These are phyloP conservation scores for Trametes hirsuta DNA, from an alignment of 1,284 basidiomycete genomes.

Conservation along the genomic window DNA sequence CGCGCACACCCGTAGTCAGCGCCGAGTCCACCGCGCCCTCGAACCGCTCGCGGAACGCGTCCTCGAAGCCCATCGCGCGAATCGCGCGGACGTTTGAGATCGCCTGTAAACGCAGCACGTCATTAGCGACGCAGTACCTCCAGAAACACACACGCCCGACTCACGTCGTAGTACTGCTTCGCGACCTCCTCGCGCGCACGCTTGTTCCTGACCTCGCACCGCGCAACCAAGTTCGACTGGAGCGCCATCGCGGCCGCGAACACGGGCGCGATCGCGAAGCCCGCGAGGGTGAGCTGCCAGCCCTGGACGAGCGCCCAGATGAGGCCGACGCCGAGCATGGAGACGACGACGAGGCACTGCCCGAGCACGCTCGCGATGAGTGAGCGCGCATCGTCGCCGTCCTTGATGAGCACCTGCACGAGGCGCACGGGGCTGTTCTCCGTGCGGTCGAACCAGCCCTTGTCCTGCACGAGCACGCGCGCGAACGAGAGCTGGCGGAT, in stretches of 20 bases:
- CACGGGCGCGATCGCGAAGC: slow-evolving; percentile 84
- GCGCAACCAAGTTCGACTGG: slow-evolving; percentile 71
- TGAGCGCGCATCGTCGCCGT: slow-evolving; percentile 87
- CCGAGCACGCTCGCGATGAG: slow-evolving; percentile 79
- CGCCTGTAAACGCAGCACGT: slow-evolving; percentile 45
- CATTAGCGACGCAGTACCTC: slow-evolving; percentile 10
- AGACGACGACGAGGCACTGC: slow-evolving; percentile 71
- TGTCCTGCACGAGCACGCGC: slow-evolving; percentile 81
- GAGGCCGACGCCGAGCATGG: slow-evolving; percentile 85
- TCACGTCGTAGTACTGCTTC: slow-evolving; percentile 84
- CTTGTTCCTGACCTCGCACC: slow-evolving; percentile 84
- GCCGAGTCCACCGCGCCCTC: slow-evolving; percentile 63
- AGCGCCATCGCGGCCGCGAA: slow-evolving; percentile 77
- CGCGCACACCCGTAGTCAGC: slow-evolving; percentile 68
- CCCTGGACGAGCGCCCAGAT: slow-evolving; percentile 87
- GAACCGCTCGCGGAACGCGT: slow-evolving; percentile 74
- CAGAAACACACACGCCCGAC: slow-evolving; percentile 26
- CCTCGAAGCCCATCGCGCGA: slow-evolving; percentile 88
- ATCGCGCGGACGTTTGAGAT: slow-evolving; percentile 88
- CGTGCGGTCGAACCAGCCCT: slow-evolving; percentile 84
- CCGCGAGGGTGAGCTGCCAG: slow-evolving; percentile 94
- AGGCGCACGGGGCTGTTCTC: slow-evolving; percentile 68
- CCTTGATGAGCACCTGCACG: slow-evolving; percentile 86
- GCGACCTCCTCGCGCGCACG: slow-evolving; percentile 82
- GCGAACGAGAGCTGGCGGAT: slow-evolving; percentile 66